Evolutionary conservation across 345 rosid genomes (phyloP).

Genomic region (Eucalyptus pauciflora): DNA sequence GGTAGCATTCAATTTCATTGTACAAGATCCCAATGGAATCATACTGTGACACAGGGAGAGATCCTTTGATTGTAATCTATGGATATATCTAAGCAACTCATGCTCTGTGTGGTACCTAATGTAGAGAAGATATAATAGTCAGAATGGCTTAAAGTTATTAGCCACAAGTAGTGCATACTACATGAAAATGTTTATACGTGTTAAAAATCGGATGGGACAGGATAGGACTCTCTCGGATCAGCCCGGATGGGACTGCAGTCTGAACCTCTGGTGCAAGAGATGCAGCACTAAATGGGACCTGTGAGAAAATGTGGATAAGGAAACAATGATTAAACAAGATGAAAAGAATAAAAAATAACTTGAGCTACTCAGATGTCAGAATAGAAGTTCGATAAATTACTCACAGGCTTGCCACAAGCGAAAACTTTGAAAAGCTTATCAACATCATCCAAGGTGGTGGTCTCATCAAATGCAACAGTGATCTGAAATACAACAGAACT

Average conservation of each 20-base stretch:
- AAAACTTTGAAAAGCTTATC: slow-evolving; percentile 77
- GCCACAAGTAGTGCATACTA: not conserved
- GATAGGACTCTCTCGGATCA: slow-evolving; percentile 64
- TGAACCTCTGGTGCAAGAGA: slow-evolving; percentile 85
- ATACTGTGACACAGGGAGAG: slow-evolving; percentile 97
- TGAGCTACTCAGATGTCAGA: not conserved
- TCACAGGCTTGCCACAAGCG: slow-evolving; percentile 67
- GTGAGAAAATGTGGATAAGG: not conserved
- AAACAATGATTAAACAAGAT: not conserved
- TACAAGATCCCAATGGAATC: slow-evolving; percentile 99
- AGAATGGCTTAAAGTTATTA: not conserved
- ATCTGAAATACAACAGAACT: slow-evolving; percentile 35
- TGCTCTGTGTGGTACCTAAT: slow-evolving; percentile 90
- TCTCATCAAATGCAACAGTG: slow-evolving; percentile 92
- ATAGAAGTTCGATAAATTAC: not conserved
- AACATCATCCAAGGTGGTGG: slow-evolving; percentile 90
- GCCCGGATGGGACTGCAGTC: slow-evolving; percentile 50
- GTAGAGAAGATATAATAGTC: not conserved
- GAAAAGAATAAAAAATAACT: not conserved
- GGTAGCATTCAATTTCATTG: slow-evolving; percentile 98
- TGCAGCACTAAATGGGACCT: slow-evolving; percentile 82
- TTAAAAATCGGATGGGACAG: slow-evolving; percentile 79
- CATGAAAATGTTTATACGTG: slow-evolving; percentile 29
- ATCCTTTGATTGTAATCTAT: slow-evolving; percentile 75
- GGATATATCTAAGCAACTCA: slow-evolving; percentile 80